These are phyloP conservation scores for Microsporum canis DNA, from an alignment of 2,329 filamentous ascomycete species.

Conservation along the genomic window DNA sequence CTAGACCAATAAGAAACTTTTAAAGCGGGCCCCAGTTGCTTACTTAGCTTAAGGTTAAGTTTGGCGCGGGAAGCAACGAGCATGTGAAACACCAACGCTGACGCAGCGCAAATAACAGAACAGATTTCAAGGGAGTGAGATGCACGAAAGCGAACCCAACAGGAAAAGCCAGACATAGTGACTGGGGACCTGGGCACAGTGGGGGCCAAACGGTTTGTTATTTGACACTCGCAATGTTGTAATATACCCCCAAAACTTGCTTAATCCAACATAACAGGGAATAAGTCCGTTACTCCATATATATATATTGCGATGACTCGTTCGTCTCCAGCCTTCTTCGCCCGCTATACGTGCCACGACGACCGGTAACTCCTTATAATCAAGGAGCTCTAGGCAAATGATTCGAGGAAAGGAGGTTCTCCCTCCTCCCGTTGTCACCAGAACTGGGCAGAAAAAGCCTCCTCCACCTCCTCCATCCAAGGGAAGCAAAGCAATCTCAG, in stretches of 20 bases:
- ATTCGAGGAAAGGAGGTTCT: constrained; percentile 11
- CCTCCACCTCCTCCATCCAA: constrained; percentile 11
- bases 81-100: neutral
- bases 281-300: neutral
- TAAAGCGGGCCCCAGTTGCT: neutral
- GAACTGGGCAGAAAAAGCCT: constrained; percentile 18
- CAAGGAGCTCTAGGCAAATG: neutral
- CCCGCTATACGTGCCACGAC: neutral
- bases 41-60: constrained; percentile 1
- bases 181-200: neutral
- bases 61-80: neutral
- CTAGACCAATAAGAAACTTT: neutral
- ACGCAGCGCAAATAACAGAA: neutral
- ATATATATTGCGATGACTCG: neutral
- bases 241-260: neutral
- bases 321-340: neutral
- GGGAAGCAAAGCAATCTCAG: constrained; percentile 6
- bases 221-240: neutral
- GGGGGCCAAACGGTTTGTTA: neutral
- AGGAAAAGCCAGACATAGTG: neutral
- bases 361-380: neutral
- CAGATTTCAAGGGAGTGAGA: neutral
- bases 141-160: neutral
- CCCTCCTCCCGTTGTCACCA: constrained; percentile 18
- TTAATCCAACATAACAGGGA: neutral